Conservation (phyloP, 305 asterid genomes). For the Solanum aculeatissimum region DNA sequence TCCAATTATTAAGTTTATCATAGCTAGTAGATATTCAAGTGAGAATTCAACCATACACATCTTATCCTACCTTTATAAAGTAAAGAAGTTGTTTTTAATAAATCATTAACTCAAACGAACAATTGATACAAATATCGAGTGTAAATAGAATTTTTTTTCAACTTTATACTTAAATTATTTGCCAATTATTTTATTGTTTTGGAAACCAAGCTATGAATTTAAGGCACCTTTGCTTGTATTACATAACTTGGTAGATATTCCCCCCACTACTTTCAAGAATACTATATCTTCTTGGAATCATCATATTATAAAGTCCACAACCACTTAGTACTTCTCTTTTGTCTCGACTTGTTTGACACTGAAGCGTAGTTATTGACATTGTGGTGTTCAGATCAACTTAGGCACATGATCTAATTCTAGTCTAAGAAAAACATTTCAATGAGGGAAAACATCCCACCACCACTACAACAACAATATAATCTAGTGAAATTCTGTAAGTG, state of each 20-base stretch:
- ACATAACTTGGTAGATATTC: neutral
- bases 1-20: neutral
- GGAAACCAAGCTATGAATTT: neutral
- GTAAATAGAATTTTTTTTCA: neutral
- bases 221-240: neutral
- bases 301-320: neutral
- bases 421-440: neutral
- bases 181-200: neutral
- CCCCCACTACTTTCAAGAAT: neutral
- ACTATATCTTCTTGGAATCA: neutral
- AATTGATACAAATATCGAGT: neutral
- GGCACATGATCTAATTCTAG: neutral
- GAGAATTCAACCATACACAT: neutral
- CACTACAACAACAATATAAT: neutral
- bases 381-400: neutral
- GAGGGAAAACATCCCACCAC: neutral
- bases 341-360: neutral
- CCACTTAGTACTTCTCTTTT: neutral
- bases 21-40: neutral
- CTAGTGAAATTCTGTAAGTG: neutral
- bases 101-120: neutral
- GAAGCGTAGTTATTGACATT: fast-evolving
- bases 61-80: neutral
- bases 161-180: neutral
- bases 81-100: neutral